Base-by-base conservation (phyloP, 176 grass and related monocot genomes). In the Eremochloa ophiuroides region DNA sequence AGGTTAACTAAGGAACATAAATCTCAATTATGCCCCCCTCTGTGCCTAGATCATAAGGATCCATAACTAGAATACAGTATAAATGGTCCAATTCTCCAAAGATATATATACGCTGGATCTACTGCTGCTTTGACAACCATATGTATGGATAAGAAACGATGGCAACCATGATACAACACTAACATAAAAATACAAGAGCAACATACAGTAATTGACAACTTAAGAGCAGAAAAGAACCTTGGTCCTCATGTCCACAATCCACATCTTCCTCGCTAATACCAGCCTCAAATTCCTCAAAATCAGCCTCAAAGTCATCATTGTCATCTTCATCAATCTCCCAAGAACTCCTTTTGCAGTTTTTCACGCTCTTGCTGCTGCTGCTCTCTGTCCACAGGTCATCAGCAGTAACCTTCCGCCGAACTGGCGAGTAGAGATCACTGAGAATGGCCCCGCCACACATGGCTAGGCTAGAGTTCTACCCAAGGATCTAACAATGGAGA, bases 371-470 rank as follows among this genome's bases (percentile, higher is more conserved):
- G 3, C 18, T 55, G 18, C 39, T 76, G 25, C 46, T 20, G 4
- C 2, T 59, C 23, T 76, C 35, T 30, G 35, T 37, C 72, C 82
- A 69, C 12, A 84, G 47, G 47, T 84, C 30, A 2, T 48, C 5
- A 22, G 72, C 72, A 6, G 48, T 30, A 25, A 59, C 72, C 18
- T 62, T 67, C 10, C 34, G 44, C 60, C 44, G 29, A 47, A 56
- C 72, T 16, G 34, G 71, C 6, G 37, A 68, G 82, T 68, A 76
- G 17, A 76, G 46, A 55, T 76, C 72, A 16, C 72, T 15, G 12
- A 84, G 72, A 76, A 84, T 76, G 25, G 82, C 46, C 28, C 73
- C 72, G 1, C 82, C 82, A 1, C 82, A 84, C 82, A 76, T 84
- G 33, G 47, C 26, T 25, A 35, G 20, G n/a, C n/a, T n/a, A n/a